Evolutionary conservation across 768 basidiomycete genomes (phyloP), one percentile per base, ranked within the genome.

Genomic region (Phaeotremella fagi): DNA sequence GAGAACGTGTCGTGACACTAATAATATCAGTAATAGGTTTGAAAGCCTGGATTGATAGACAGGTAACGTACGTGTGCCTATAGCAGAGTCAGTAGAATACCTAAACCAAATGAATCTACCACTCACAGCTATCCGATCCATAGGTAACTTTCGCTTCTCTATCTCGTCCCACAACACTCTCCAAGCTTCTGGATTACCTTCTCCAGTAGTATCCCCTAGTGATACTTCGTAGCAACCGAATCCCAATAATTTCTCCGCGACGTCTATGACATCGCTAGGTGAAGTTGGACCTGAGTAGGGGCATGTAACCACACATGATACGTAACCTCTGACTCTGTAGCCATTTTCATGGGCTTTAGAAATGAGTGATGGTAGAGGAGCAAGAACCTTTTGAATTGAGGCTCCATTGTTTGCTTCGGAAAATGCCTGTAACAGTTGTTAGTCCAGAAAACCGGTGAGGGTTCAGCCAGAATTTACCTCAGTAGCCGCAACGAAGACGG

Each of bases 161-260:
- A 89, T 84, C 43, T 82, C 83, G 54, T 84, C 81, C 43, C 95
- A 75, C 77, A 97, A 82, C 57, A 78, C 76, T 4, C 78, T 74
- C 26, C 92, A 81, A 33, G 81, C 81, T 23, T 77, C 75, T 0
- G 91, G 89, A 42, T 84, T 86, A 1, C 87, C 92, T 43, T 83
- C 82, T 0, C 92, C 92, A 1, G 88, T 87, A 2, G 92, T 98
- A 70, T 98, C 94, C 0, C 90, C 90, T 20, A 97, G 75, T 63
- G 63, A 63, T 45, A 92, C 82, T 72, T 98, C 88, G 71, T 94
- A 94, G 70, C 90, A 94, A 0, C 92, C 92, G 87, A 95, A 91
- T 54, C 88, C 83, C 3, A 83, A 55, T 29, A 98, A 71, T 59
- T 81, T 83, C 57, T 81, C 80, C 0, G 88, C 78, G 22, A 94